A percentile compares a stretch with the other conserved stretches of the same genome.
Conservation (phyloP, 768 basidiomycete genomes). For the Lactifluus pinguis region DNA sequence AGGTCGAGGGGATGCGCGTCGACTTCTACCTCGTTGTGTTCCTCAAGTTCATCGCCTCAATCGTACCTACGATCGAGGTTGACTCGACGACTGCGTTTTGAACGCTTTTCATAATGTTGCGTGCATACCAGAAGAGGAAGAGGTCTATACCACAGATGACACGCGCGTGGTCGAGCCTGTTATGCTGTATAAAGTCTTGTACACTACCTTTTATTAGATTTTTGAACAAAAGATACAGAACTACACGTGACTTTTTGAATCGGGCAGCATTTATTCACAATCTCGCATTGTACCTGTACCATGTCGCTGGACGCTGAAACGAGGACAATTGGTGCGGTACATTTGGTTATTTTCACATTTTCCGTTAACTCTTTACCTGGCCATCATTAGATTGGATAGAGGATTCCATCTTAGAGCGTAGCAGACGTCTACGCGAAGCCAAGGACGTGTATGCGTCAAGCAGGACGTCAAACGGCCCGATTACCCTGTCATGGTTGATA, state of each 20-base stretch:
- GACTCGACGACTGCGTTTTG: conserved; percentile 68
- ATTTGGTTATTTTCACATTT: neutral
- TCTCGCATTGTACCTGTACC: neutral
- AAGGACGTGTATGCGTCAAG: conserved; percentile 35
- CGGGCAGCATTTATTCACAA: neutral
- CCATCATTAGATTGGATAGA: conserved; percentile 81
- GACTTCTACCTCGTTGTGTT: conserved; percentile 98
- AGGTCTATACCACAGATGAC: conserved; percentile 13
- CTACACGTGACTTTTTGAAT: conserved; percentile 2
- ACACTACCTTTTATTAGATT: conserved; percentile 15
- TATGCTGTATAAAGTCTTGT: conserved; percentile 14
- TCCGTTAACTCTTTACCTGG: neutral
- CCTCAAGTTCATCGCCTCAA: conserved; percentile 97
- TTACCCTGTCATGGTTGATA: conserved; percentile 53
- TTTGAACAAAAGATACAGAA: neutral
- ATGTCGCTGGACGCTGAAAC: conserved; percentile 8
- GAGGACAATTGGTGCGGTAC: conserved; percentile 2
- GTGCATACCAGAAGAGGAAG: neutral
- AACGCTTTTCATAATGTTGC: conserved; percentile 1
- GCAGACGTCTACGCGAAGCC: conserved; percentile 60
- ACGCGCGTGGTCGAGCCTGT: neutral
- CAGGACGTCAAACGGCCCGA: conserved; percentile 40
- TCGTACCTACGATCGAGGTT: conserved; percentile 98
- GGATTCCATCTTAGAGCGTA: conserved; percentile 85
- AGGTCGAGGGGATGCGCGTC: conserved; percentile 85